Percentiles rank a stretch among this genome's conserved stretches.
phyloP scores from a whole-genome alignment of 1,139 yeast genomes.

The Eremothecium sinecaudum region DNA sequence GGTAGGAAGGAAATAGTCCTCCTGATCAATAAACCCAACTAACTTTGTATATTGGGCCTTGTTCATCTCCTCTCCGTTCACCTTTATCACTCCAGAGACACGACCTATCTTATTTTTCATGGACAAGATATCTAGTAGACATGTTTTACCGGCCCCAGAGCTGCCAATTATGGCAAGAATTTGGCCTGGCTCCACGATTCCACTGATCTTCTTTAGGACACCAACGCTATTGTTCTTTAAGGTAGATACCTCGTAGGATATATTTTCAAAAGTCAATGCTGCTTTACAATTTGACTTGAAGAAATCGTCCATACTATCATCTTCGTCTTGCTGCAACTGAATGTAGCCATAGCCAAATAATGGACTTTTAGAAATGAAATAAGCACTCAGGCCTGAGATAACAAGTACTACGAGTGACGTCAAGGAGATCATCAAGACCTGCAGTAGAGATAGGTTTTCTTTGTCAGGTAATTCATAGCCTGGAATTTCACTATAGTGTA shows the following conservation, averaged over 20 bases:
- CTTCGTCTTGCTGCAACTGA: slow-evolving; percentile 31
- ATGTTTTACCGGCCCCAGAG: slow-evolving; percentile 96
- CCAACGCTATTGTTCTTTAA: slow-evolving; percentile 17
- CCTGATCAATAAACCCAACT: slow-evolving; percentile 96
- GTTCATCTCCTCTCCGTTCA: slow-evolving; percentile 52
- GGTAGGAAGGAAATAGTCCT: slow-evolving; percentile 82
- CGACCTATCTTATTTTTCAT: slow-evolving; percentile 74
- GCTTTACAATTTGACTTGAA: slow-evolving; percentile 59
- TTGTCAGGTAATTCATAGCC: slow-evolving; percentile 67
- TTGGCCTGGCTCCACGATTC: slow-evolving; percentile 76
- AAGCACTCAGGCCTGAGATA: slow-evolving; percentile 33
- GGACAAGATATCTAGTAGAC: slow-evolving; percentile 81
- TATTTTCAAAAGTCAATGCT: slow-evolving; percentile 62
- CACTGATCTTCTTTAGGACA: slow-evolving; percentile 58
- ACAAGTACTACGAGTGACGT: slow-evolving; percentile 32
- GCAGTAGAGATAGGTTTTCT: slow-evolving; percentile 41
- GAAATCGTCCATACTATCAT: slow-evolving; percentile 37
- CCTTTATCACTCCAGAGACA: slow-evolving; percentile 53
- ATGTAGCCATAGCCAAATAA: slow-evolving; percentile 38
- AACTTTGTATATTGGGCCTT: slow-evolving; percentile 49
- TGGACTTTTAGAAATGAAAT: slow-evolving; percentile 55
- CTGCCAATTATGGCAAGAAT: slow-evolving; percentile 97
- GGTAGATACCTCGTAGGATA: slow-evolving; percentile 47
- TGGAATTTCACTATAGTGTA: slow-evolving; percentile 86
- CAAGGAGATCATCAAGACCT: slow-evolving; percentile 38